Evolutionary conservation across 75 land plant species (phyloP), one percentile per base, ranked within the genome.

Genomic region (Pinus albicaulis): DNA sequence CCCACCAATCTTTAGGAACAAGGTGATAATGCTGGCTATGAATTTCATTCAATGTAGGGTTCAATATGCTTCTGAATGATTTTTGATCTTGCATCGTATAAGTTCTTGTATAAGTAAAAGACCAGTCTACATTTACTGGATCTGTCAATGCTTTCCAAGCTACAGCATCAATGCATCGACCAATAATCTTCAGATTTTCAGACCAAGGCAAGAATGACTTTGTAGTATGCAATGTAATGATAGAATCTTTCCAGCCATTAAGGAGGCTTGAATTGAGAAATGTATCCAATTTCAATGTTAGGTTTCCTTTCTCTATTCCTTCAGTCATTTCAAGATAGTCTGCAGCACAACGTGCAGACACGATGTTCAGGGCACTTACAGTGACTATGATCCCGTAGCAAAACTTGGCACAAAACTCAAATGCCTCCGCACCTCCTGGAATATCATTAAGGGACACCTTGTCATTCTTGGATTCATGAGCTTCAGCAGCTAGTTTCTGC

Each of bases 331-430:
- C 80, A 4, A 94, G 89, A 66, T 86, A 86, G 65, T 86, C 92
- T 3, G 94, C 87, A 2, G 92, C 97, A 72, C 97, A 94, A 16
- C 94, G 84, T 15, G 80, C 90, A 1, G 89, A 73, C 5, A 94
- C 94, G 26, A 94, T 64, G 78, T 94, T 94, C 68, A 80, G 81
- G 72, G 92, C 91, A 62, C 90, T 92, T 61, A 94, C 75, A 15
- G 92, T 92, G 76, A 94, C 82, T 19, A 86, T 85, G 55, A 94
- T 94, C 11, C 97, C 97, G 68, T 94, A 94, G 78, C 97, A 92
- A 78, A 94, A 94, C 77, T 94, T 94, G 12, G 95, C 93, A 73
- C 97, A 94, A 7, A 88, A 22, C 59, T 91, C 94, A 75, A 94
- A 92, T 20, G 87, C 83, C n/a, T 92, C 94, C 2, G 79, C 28